Evolutionary conservation across 768 basidiomycete species (phyloP), one percentile per base, ranked within the genome.

Genomic region (Pleurotus eryngii): DNA sequence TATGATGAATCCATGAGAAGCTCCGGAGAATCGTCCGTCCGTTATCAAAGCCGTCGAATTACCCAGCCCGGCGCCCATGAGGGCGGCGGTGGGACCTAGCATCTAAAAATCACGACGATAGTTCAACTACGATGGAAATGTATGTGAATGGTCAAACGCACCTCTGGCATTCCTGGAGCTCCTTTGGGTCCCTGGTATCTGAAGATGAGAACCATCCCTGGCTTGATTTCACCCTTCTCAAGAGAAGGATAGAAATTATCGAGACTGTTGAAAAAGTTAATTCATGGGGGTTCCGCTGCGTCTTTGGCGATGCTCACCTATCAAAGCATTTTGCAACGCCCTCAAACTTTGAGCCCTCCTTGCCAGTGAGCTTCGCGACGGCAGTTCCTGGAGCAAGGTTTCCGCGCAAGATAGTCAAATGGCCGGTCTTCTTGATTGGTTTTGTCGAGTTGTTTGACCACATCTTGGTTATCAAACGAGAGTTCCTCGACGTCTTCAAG

Each of bases 301-400:
- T 39, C 46, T 1, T 3, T 42, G 18, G 30, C 45, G 15, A 24
- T 14, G 61, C 67, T 62, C 57, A 87, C 87, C 76, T 81, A 65
- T 92, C 89, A 63, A 90, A 91, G 65, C 89, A 90, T 70, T 81
- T 88, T 11, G 91, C 91, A 20, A 75, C 70, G 51, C 91, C 91
- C 78, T 92, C 89, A 62, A 97, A 97, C 18, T 74, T 78, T 51
- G 84, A 70, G 4, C 95, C 95, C 72, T 97, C 95, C 72, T 95
- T 95, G 12, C 95, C 94, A 5, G 95, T 96, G 60, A 97, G 76
- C 72, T 98, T 98, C 14, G 93, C 92, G 17, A 98, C 94, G 26
- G 92, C 88, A 1, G 87, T 86, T 49, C 81, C 90, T 0, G 95
- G 95, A 3, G 90, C 87, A 43, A 98, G 76, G 70, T 90, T 95